Percentiles rank a stretch among this genome's conserved stretches.
phyloP scores from a whole-genome alignment of 257 asterid species.

The Lantana camara region DNA sequence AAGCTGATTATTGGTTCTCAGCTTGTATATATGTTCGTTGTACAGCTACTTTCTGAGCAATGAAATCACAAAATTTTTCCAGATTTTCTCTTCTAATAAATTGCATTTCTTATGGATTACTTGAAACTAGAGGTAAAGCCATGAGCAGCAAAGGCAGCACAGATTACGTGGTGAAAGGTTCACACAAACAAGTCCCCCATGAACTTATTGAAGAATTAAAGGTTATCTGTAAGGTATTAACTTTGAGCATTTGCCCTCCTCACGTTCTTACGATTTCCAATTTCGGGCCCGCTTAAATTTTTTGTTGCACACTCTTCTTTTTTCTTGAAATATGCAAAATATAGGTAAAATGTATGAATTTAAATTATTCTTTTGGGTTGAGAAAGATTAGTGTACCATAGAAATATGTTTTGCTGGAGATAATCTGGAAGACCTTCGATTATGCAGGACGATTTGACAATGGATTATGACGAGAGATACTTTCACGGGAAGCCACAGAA shows the following conservation, averaged over 20 bases:
- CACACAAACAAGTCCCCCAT: constrained; percentile 50
- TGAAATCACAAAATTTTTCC: no score
- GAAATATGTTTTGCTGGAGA: constrained; percentile 6
- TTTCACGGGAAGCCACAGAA: constrained; percentile 93
- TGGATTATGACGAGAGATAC: constrained; percentile 88
- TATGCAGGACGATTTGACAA: constrained; percentile 68
- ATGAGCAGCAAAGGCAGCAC: constrained; percentile 74
- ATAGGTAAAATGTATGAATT: neutral
- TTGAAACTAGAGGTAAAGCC: constrained; percentile 42
- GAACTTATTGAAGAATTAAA: constrained; percentile 71
- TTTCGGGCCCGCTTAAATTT: neutral
- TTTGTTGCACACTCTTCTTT: neutral
- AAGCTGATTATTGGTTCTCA: no score
- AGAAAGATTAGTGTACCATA: neutral
- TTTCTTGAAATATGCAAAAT: neutral
- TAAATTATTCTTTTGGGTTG: neutral
- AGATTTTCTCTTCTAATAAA: no score
- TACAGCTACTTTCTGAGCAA: no score
- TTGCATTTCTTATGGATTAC: neutral
- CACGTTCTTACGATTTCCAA: neutral
- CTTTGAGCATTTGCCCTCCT: no score
- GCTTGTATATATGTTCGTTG: no score
- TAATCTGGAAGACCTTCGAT: constrained; percentile 8
- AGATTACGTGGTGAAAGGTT: constrained; percentile 73
- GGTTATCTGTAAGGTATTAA: constrained; percentile 70